phyloP scores from a whole-genome alignment of 1,284 basidiomycete genomes.

The Fomitopsis betulina region DNA sequence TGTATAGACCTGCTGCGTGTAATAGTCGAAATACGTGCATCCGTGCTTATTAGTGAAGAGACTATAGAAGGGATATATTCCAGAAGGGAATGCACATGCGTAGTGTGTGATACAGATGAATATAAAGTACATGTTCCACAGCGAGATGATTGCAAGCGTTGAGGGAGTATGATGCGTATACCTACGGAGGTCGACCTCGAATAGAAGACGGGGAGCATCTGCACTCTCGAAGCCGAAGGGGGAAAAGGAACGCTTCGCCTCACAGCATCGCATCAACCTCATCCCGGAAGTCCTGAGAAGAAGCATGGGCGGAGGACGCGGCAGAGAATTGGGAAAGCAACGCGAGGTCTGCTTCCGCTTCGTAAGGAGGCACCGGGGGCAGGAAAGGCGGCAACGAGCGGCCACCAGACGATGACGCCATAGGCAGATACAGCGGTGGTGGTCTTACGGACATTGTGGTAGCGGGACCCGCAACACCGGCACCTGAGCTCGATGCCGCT shows the following conservation, averaged over 20 bases:
- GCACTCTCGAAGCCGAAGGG: background rate
- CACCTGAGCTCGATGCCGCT: background rate
- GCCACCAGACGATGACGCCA: background rate
- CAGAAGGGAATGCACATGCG: background rate
- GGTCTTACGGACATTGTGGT: background rate
- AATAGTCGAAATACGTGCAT: background rate
- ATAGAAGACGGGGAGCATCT: background rate
- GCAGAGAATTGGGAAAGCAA: conserved; percentile 7
- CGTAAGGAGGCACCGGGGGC: conserved; percentile 2
- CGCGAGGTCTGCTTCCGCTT: conserved; percentile 6
- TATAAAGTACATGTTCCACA: background rate
- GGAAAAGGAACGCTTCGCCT: background rate
- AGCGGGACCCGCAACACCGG: background rate
- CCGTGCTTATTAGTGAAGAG: background rate
- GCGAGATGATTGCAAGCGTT: background rate
- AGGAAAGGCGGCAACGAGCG: conserved; percentile 1
- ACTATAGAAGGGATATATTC: background rate
- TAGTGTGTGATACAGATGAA: background rate
- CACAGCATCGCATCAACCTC: conserved; percentile 27
- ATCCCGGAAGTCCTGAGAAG: conserved; percentile 22
- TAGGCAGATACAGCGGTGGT: background rate
- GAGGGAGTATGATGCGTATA: too few species aligned
- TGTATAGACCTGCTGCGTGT: conserved; percentile 3
- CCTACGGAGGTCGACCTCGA: too few species aligned
- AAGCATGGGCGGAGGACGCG: conserved; percentile 8